These are phyloP conservation scores for Cyberlindnera mississippiensis DNA, from an alignment of 805 yeast species.

Conservation along the genomic window DNA sequence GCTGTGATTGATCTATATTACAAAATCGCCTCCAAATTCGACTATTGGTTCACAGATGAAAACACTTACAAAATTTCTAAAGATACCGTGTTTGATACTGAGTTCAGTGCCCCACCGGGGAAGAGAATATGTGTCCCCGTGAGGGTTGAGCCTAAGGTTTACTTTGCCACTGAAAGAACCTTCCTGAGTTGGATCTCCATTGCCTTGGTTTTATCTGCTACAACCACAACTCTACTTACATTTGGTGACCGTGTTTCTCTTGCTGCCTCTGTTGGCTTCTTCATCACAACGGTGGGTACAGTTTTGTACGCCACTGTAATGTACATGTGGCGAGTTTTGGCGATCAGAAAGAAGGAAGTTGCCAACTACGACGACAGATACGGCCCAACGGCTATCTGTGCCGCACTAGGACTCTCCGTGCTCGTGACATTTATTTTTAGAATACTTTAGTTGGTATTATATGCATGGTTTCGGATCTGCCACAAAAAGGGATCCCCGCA, in stretches of 20 bases:
- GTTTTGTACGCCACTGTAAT: slow-evolving; percentile 66
- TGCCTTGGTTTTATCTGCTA: slow-evolving; percentile 81
- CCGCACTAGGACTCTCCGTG: slow-evolving; percentile 66
- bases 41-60: slow-evolving; percentile 48
- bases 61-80: slow-evolving; percentile 52
- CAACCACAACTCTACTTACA: slow-evolving; percentile 80
- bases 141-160: slow-evolving; percentile 97
- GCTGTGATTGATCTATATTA: slow-evolving; percentile 22
- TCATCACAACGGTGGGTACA: slow-evolving; percentile 71
- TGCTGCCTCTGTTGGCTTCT: slow-evolving; percentile 83
- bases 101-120: slow-evolving; percentile 77
- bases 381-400: slow-evolving; percentile 85
- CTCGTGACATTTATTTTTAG: slow-evolving; percentile 51
- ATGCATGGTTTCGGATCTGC: neutral
- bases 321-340: slow-evolving; percentile 77
- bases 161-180: slow-evolving; percentile 96
- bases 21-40: slow-evolving; percentile 26
- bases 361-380: slow-evolving; percentile 80
- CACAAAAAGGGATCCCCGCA: neutral
- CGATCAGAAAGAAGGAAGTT: slow-evolving; percentile 79
- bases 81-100: slow-evolving; percentile 59
- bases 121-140: slow-evolving; percentile 89
- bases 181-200: slow-evolving; percentile 91
- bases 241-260: slow-evolving; percentile 77
- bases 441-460: slow-evolving; percentile 10